Evolutionary conservation across 345 rosid species (phyloP), one percentile per base, ranked within the genome.

Genomic region (Punica granatum): DNA sequence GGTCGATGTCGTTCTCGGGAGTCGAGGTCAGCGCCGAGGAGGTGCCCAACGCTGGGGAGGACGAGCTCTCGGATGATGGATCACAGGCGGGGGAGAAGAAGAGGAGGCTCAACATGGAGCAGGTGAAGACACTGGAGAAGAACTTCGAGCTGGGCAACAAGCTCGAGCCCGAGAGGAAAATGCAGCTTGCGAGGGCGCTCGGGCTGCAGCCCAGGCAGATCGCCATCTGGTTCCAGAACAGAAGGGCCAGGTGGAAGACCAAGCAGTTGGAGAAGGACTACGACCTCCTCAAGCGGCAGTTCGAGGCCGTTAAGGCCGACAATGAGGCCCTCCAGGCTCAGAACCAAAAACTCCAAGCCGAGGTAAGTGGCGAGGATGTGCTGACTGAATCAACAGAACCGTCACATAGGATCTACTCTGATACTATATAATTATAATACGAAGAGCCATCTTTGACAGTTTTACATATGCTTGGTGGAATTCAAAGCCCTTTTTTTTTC

Each of bases 91-190:
- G 97, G 64, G 99, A 92, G 76, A 92, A 95, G 85, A 95, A 92
- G 79, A 88, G 96, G 80, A 85, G 98, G 83, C 81, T 95, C 46
- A 95, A 79, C 76, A 78, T 90, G 86, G 99, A 90, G 51, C 99
- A 95, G 70, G 98, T 92, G 18, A 92, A 84, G 82, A 92, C 97
- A 18, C 83, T 95, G 41, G 99, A 95, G 82, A 95, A 85, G 79
- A 92, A 84, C 74, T 95, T 95, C 59, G 98, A 95, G 80, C 79
- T 95, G 69, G 97, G 98, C 12, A 95, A 90, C 71, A 92, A 95
- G 82, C 99, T 92, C 76, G 98, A 95, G 74, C 98, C 98, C 23
- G 98, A 95, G 82, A 88, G 96, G 76, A 95, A 92, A 84, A 85
- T 95, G 89, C 97, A 95, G 76, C 78, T 95, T 56, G 99, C 99